Evolutionary conservation across 306 rosid genomes (phyloP).

Genomic region (Medicago ruthenica): DNA sequence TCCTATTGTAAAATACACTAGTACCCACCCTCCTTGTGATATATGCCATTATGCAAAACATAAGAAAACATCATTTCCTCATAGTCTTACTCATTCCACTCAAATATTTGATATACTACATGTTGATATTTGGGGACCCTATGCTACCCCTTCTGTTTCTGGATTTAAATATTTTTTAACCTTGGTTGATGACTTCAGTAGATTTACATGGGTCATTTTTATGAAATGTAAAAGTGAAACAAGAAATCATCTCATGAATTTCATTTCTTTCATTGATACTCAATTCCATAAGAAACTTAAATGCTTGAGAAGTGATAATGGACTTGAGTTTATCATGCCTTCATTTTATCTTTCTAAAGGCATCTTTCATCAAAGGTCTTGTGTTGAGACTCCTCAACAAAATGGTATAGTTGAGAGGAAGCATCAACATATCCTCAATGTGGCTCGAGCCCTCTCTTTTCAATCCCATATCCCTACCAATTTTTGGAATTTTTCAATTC

Average conservation of each 20-base stretch:
- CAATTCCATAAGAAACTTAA: not conserved
- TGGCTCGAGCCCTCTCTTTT: not conserved
- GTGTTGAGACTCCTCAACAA: not conserved
- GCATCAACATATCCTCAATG: not conserved
- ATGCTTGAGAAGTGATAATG: not conserved
- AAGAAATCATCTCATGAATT: not conserved
- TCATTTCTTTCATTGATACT: not conserved
- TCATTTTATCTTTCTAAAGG: not conserved
- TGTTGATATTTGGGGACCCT: not conserved
- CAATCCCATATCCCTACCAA: not conserved
- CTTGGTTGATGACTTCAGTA: not conserved
- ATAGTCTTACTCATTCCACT: not conserved
- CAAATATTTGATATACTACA: not conserved
- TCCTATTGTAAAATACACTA: not conserved
- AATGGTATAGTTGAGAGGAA: not conserved
- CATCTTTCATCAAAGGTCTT: not conserved
- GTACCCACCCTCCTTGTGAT: not conserved
- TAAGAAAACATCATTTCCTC: not conserved
- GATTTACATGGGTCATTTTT: not conserved
- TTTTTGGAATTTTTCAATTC: not conserved
- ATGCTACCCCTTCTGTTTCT: not conserved
- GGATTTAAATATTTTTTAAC: not conserved
- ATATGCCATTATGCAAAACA: conserved; percentile 2
- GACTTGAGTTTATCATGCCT: not conserved
- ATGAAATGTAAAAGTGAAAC: not conserved